phyloP scores from a whole-genome alignment of 2,329 filamentous ascomycete species.

The Botrytis pseudocinerea region DNA sequence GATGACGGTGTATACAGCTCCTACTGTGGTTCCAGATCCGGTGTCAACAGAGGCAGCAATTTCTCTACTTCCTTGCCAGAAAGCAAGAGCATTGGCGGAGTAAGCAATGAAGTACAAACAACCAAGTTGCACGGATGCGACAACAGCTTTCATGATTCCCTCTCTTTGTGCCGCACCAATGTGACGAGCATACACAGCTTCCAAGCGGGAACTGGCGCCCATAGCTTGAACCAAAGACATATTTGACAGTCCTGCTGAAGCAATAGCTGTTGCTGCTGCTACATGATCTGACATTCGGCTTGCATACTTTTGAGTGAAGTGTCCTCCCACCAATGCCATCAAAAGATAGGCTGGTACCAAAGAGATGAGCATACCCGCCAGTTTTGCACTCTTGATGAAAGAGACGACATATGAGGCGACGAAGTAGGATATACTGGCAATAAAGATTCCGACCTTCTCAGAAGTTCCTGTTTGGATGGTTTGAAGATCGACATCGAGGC shows the following conservation, averaged over 20 bases:
- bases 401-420: conserved; percentile 59
- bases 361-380: conserved; percentile 49
- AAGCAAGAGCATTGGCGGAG: conserved; percentile 56
- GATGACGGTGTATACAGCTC: conserved; percentile 48
- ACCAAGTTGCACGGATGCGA: conserved; percentile 51
- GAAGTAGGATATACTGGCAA: conserved; percentile 47
- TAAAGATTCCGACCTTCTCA: conserved; percentile 60
- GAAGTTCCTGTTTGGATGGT: conserved; percentile 58
- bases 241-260: conserved; percentile 3
- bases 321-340: conserved; percentile 1
- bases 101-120: conserved; percentile 40
- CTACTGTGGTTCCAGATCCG: conserved; percentile 5
- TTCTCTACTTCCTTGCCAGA: conserved; percentile 52
- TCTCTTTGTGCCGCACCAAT: conserved; percentile 41
- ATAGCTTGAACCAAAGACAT: conserved; percentile 16
- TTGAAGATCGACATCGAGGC: conserved; percentile 56
- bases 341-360: conserved; percentile 16
- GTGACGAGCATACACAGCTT: neutral
- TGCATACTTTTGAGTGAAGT: conserved; percentile 14
- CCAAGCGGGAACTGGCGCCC: neutral
- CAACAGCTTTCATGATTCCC: conserved; percentile 51
- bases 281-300: conserved; percentile 6
- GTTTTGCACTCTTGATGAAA: conserved; percentile 55
- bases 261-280: conserved; percentile 13
- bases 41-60: conserved; percentile 44